These are phyloP conservation scores for Thelonectria olida DNA, from an alignment of 2,329 filamentous ascomycete genomes.

Conservation along the genomic window DNA sequence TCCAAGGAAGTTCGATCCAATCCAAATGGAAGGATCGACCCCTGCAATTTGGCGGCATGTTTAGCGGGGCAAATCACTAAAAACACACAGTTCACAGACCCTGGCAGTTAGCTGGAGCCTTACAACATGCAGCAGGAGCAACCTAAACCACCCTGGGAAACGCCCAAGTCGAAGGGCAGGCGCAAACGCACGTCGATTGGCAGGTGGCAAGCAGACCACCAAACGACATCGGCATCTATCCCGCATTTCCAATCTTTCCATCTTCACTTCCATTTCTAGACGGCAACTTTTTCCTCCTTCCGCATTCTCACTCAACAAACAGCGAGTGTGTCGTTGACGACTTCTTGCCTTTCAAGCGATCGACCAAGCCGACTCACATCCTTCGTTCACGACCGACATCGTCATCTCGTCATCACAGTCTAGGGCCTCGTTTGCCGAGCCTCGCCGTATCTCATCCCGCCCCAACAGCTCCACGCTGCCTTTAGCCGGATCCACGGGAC, in stretches of 20 bases:
- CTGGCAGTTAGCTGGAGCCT: too few relatives aligned
- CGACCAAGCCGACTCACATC: too few relatives aligned
- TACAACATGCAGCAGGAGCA: too few relatives aligned
- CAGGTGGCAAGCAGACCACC: too few relatives aligned
- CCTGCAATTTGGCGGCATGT: too few relatives aligned
- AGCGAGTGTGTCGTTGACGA: background rate
- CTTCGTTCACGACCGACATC: background rate
- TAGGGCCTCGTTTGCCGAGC: background rate
- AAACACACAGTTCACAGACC: too few relatives aligned
- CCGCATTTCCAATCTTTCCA: background rate
- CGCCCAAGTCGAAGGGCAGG: too few relatives aligned
- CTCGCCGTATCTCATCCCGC: background rate
- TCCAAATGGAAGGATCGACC: too few relatives aligned
- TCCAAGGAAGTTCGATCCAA: too few relatives aligned
- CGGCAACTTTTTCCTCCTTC: background rate
- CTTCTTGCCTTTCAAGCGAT: too few relatives aligned
- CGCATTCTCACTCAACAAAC: background rate
- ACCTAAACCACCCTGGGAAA: too few relatives aligned
- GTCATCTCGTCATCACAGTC: background rate
- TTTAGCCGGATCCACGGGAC: slow-evolving; percentile 21
- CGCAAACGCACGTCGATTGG: background rate
- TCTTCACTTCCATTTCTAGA: background rate
- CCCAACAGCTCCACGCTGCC: background rate
- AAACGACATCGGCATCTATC: background rate
- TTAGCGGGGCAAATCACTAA: too few relatives aligned